Base-by-base conservation (phyloP, 2,329 filamentous ascomycete species). In the Claviceps cyperi region DNA sequence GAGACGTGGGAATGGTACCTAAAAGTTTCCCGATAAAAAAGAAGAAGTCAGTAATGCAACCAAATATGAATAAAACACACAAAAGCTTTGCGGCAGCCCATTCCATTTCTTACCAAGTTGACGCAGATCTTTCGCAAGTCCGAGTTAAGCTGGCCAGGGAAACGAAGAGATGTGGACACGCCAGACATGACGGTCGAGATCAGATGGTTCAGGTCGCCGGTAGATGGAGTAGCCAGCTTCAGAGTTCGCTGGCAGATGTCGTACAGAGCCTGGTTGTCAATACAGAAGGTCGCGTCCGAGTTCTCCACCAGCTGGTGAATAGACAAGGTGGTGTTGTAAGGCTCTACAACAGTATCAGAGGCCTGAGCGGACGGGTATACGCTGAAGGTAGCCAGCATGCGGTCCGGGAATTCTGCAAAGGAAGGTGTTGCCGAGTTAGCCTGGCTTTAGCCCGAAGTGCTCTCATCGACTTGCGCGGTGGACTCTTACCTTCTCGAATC, bases 191-290 rank as follows among this genome's bases (percentile, higher is more conserved):
- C 92, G 60, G 91, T 90, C 56, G 92, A 97, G 67, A 98, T 92
- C 60, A 98, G 83, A 79, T 97, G 88, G 85, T 98, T 98, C 64
- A 98, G 78, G 74, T 98, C 92, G 69, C 92, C 92, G 73, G 97
- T 97, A 36, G 90, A 96, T 65, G 92, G 92, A 79, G 94, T 91
- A 69, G 85, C 84, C 68, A 98, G 87, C 87, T 98, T 98, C 60
- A 98, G 84, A 54, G 92, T 98, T 69, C 91, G 87, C 87, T 96
- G 96, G 86, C 92, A 98, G 66, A 98, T 98, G 69, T 98, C 92
- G 80, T 98, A 97, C 62, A 98, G 82, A 71, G 92, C 92, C 81
- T 98, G 90, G 79, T 98, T 98, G 73, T 98, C 92, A 72, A 98
- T 98, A 77, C 92, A 98, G 83, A 96, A 98, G 70, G 92, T 98